Evolutionary conservation across 176 grass and related monocot species (phyloP).

Genomic region (Oryza longistaminata): DNA sequence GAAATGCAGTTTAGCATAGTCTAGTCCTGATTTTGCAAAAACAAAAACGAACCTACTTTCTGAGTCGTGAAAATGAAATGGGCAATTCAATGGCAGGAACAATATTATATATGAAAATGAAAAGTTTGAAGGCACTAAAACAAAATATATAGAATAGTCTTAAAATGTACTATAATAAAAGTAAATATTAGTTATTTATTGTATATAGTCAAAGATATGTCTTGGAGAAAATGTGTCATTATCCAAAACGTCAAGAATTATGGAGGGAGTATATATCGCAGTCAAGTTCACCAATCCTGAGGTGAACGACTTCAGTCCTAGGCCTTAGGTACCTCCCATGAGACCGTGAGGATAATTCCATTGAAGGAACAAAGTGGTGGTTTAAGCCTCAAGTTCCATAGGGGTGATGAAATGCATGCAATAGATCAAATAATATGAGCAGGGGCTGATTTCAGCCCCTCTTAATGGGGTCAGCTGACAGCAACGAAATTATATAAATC

Average conservation of each 20-base stretch:
- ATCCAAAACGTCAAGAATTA: no score
- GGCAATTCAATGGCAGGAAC: not conserved
- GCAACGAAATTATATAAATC: no score
- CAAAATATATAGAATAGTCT: no score
- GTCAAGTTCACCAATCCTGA: not conserved
- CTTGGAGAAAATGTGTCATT: no score
- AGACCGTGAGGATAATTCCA: not conserved
- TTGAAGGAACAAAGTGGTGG: no score
- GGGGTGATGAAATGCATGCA: not conserved
- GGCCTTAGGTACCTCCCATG: not conserved
- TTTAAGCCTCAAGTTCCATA: not conserved
- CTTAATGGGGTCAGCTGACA: no score
- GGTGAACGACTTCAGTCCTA: not conserved
- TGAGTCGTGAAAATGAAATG: not conserved
- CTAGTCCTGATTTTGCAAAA: not conserved
- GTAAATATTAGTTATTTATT: no score
- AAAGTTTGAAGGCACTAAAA: no score
- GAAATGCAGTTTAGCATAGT: not conserved
- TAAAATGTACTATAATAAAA: no score
- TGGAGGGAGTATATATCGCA: not conserved
- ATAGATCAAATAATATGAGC: not conserved
- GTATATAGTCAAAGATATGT: no score
- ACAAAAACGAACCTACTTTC: not conserved
- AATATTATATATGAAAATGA: not conserved
- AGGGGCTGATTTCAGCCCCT: no score